Percentiles rank a stretch among this genome's conserved stretches.
Conservation (phyloP, 257 asterid species). For the Solanum ossicruentum region DNA sequence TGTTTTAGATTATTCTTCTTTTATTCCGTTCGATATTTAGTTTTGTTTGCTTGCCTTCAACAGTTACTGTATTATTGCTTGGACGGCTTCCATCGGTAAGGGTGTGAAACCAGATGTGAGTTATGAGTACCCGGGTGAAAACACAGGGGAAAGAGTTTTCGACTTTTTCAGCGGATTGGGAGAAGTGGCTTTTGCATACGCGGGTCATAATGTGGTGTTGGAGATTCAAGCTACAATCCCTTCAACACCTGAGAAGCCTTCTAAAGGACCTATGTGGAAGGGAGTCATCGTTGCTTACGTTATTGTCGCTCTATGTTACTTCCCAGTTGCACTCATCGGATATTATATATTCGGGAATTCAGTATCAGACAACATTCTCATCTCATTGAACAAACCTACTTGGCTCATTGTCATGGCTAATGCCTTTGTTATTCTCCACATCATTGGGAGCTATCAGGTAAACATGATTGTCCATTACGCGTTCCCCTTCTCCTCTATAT, state of each 20-base stretch:
- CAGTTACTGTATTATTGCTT: constrained; percentile 42
- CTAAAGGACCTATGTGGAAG: constrained; percentile 89
- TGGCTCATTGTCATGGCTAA: constrained; percentile 96
- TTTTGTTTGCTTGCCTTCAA: not conserved
- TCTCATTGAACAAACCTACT: constrained; percentile 39
- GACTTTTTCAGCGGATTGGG: constrained; percentile 75
- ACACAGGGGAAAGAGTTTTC: constrained; percentile 45
- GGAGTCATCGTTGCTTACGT: constrained; percentile 84
- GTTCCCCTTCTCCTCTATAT: too few relatives aligned
- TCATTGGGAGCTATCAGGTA: constrained; percentile 97
- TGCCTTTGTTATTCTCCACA: constrained; percentile 77
- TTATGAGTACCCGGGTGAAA: constrained; percentile 43
- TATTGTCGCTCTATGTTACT: constrained; percentile 84
- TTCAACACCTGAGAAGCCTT: constrained; percentile 90
- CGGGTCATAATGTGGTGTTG: constrained; percentile 90
- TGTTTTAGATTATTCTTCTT: not conserved
- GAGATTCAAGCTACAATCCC: constrained; percentile 97
- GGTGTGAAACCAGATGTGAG: constrained; percentile 29
- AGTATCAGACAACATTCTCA: constrained; percentile 51
- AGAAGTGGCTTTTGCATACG: constrained; percentile 89
- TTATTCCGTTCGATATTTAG: not conserved
- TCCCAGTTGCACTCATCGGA: constrained; percentile 87
- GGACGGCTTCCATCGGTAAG: constrained; percentile 31
- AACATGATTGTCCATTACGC: not conserved
- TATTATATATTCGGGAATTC: constrained; percentile 57